Base-by-base conservation (phyloP, 345 rosid genomes). In the Hibiscus tridactylites region DNA sequence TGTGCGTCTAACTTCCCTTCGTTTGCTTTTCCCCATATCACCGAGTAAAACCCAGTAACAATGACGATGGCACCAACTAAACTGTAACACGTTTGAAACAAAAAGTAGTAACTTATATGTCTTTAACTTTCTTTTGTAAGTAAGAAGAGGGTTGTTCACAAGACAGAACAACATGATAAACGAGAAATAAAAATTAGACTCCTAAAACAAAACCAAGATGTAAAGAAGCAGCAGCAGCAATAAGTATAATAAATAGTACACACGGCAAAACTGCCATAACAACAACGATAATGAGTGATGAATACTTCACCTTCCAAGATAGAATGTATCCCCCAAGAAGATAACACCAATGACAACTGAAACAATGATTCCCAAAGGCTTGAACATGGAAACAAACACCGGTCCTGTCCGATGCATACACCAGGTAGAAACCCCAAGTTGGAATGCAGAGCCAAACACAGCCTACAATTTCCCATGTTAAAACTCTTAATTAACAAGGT, bases 331-430 rank as follows among this genome's bases (percentile, higher is more conserved):
- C 31, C 90, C 85, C 10, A 78, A 63, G 75, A 75, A 87, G 75
- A 84, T 69, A 61, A 77, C 75, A 59, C 94, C 91, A 5, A 68
- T 57, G 6, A 73, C 81, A 56, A 73, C 87, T 52, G 94, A 82
- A 78, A 87, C 35, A 26, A 24, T 12, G 42, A 87, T 75, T 3
- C 91, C 91, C 77, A 89, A 49, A 59, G 94, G 90, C 82, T 89
- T 89, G 83, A 87, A 87, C 91, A 85, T 81, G 11, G 88, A 28
- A 71, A 89, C 90, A 74, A 89, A 87, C 73, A 87, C 88, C 19
- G 90, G 91, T 47, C 91, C 88, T 0, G 91, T 84, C 76, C 78
- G 75, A 65, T 54, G 85, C 76, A 88, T 68, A 82, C 90, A 88
- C 89, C 88, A 88, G 70, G 92, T 73, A 57, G 76, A 33, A 65